These are phyloP conservation scores for Persicaria maculosa DNA, from an alignment of 148 eudicot genomes.

Conservation along the genomic window DNA sequence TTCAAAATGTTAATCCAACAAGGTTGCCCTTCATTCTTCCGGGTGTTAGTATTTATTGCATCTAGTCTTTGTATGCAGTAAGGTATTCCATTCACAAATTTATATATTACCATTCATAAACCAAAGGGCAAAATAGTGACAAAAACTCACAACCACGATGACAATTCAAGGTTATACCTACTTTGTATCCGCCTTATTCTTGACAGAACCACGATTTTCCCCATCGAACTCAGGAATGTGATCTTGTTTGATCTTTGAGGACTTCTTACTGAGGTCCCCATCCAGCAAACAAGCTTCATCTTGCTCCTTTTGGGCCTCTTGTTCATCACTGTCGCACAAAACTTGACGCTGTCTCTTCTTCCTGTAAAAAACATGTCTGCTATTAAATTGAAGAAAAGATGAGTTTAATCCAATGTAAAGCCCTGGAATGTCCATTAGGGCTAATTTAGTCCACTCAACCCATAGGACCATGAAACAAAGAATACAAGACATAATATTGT, in stretches of 20 bases:
- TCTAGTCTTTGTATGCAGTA: not conserved
- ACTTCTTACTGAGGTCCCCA: slow-evolving; percentile 24
- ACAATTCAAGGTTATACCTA: slow-evolving; percentile 15
- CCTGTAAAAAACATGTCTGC: slow-evolving; percentile 24
- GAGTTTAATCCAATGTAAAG: not conserved
- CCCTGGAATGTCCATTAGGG: not conserved
- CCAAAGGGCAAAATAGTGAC: not conserved
- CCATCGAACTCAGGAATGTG: slow-evolving; percentile 19
- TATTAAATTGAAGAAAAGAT: not conserved
- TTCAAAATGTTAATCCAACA: not conserved
- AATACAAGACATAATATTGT: no score
- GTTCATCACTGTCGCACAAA: slow-evolving; percentile 22
- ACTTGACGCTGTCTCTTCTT: slow-evolving; percentile 35
- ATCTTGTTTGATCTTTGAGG: slow-evolving; percentile 19
- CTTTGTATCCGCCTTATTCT: slow-evolving; percentile 25
- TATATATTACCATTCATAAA: slow-evolving; percentile 3
- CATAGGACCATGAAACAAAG: no score
- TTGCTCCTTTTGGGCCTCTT: slow-evolving; percentile 23
- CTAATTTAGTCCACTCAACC: no score
- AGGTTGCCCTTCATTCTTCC: not conserved
- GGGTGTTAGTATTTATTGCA: not conserved
- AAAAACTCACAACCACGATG: not conserved
- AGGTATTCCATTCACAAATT: not conserved
- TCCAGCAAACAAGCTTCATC: slow-evolving; percentile 15
- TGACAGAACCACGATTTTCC: slow-evolving; percentile 14